A percentile compares a stretch with the other conserved stretches of the same genome.
These are phyloP conservation scores for Neurospora sp. DNA, from an alignment of 495 filamentous ascomycete genomes.

Conservation along the genomic window DNA sequence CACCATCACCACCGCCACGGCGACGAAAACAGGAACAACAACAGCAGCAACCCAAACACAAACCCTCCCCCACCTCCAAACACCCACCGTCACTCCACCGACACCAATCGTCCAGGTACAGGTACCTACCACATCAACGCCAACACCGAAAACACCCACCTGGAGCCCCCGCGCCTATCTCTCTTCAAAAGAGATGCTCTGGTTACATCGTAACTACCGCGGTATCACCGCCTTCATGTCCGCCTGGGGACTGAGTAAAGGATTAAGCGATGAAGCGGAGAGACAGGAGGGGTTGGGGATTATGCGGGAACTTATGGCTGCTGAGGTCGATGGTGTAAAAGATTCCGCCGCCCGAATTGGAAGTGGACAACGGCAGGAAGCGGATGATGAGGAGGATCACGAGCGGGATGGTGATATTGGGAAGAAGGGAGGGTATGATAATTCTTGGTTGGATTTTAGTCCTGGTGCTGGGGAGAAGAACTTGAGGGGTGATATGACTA, in stretches of 20 bases:
- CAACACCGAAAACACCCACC: neutral
- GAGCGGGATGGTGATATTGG: neutral
- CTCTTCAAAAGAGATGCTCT: conserved; percentile 16
- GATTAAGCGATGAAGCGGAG: conserved; percentile 13
- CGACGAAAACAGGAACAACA: neutral
- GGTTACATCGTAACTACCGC: conserved; percentile 33
- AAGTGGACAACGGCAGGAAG: neutral
- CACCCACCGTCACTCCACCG: conserved; percentile 1
- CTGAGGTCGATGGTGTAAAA: conserved; percentile 2
- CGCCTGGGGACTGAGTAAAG: conserved; percentile 26
- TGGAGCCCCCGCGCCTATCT: neutral
- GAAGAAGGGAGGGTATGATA: neutral
- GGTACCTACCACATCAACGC: neutral
- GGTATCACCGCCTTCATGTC: conserved; percentile 29
- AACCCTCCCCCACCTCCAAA: neutral
- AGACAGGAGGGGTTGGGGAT: conserved; percentile 25
- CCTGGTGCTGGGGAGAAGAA: neutral
- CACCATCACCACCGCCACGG: neutral
- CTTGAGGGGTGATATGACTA: neutral
- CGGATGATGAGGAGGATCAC: neutral
- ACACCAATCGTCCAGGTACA: neutral
- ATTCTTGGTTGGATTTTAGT: neutral
- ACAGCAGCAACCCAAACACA: neutral
- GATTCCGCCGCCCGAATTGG: neutral
- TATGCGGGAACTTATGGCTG: conserved; percentile 28